A percentile compares a stretch with the other conserved stretches of the same genome.
Evolutionary conservation across 202 grass and related monocot species (phyloP).

Genomic region (Panicum virgatum): DNA sequence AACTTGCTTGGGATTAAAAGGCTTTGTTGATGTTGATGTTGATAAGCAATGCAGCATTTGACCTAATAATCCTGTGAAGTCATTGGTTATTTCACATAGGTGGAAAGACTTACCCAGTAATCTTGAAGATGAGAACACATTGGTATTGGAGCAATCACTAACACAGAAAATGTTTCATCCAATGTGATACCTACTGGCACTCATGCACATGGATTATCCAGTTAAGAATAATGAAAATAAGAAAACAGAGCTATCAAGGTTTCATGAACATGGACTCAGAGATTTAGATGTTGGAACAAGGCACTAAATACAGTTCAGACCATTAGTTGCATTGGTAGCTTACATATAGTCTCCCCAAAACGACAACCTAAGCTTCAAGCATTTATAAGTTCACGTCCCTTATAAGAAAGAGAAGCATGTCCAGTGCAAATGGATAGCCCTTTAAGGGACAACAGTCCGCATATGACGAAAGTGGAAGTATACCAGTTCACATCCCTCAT

Average conservation of each 20-base stretch:
- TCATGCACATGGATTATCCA: neutral
- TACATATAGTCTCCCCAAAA: slow-evolving; percentile 41
- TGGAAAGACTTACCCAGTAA: neutral
- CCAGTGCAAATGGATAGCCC: slow-evolving; percentile 32
- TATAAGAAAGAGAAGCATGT: slow-evolving; percentile 12
- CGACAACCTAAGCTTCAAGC: slow-evolving; percentile 32
- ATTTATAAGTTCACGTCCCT: slow-evolving; percentile 22
- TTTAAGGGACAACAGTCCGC: neutral
- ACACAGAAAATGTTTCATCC: neutral
- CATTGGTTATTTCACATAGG: neutral
- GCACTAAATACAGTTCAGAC: slow-evolving; percentile 22
- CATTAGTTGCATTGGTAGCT: slow-evolving; percentile 22
- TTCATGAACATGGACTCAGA: slow-evolving; percentile 14
- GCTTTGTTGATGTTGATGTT: no score
- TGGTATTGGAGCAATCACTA: slow-evolving; percentile 14
- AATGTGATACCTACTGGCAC: slow-evolving; percentile 8
- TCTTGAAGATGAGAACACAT: neutral
- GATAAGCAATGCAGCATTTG: slow-evolving; percentile 4
- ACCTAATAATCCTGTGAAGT: neutral
- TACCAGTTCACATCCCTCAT: slow-evolving; percentile 22
- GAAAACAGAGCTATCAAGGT: neutral
- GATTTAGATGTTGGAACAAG: slow-evolving; percentile 28
- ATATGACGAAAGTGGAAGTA: neutral
- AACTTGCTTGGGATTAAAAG: no score
- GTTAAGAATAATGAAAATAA: slow-evolving; percentile 2